Evolutionary conservation across 83 land plant species (phyloP), one percentile per base, ranked within the genome.

Genomic region (Picea abies): DNA sequence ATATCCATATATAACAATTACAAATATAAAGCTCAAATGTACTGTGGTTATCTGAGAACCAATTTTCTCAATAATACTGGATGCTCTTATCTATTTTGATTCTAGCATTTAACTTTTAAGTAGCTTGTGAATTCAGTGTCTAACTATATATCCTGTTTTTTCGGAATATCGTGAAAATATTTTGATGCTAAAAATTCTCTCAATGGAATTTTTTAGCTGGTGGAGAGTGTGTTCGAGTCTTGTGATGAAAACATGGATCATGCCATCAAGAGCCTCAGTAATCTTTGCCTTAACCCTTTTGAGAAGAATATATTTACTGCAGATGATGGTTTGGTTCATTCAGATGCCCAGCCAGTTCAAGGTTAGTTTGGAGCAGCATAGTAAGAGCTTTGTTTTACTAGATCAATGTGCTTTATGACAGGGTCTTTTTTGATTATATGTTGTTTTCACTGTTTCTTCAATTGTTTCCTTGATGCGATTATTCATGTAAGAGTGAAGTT

Each of bases 261-360:
- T 62, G 91, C 95, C 41, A 91, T 89, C 60, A 89, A 87, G 85
- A 86, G 93, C 78, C 88, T 92, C 68, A 84, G 67, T 66, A 85
- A 84, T 41, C 85, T 89, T 63, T 84, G 88, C 29, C 86, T 91
- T 66, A 71, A 86, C 76, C 11, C 62, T 63, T 52, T 64, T 77
- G 68, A 67, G 29, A 70, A 70, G 60, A 63, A 41, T 60, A 68
- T 81, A 58, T 73, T 22, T 20, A 23, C 64, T 17, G 39, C 56
- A 15, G 25, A 49, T 63, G 81, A 82, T 32, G 44, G 84, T 19
- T 32, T 71, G 47, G 35, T 69, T n/a, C 41, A 25, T 58, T 56
- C 67, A 73, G 80, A 82, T 73, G 75, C 20, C 41, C 56, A 82
- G 3, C 35, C 29, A 14, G 39, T 25, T 25, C 73, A 83, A 83